Evolutionary conservation across 2,329 filamentous ascomycete species (phyloP), one percentile per base, ranked within the genome.

Genomic region (Bisporella sp.): DNA sequence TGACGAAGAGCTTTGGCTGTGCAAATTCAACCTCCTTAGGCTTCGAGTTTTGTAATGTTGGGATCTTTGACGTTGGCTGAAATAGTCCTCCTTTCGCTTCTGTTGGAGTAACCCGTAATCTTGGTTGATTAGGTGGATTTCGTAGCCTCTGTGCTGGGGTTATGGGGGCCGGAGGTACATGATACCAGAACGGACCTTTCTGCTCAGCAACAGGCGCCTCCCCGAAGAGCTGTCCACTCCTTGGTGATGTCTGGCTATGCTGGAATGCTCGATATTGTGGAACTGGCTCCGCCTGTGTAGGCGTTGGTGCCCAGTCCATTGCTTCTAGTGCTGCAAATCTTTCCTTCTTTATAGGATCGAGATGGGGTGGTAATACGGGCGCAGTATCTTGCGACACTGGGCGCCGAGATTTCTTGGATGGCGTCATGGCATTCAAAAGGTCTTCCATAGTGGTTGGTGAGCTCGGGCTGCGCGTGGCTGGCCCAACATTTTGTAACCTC

Each of bases 271-370:
- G 76, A 53, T 81, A 69, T 45, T 71, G 69, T n/a, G 75, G 74
- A 49, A 71, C 69, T 7, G 52, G 45, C 6, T 51, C 45, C n/a
- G 49, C 8, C 8, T n/a, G 8, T 37, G 8, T 39, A 11, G 47
- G 50, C 0, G 80, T 81, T 1, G 84, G 83, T 2, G 82, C 78
- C 81, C 85, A 89, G 61, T 90, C 87, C 87, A 91, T 90, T 49
- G 57, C 54, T 31, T 62, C 59, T 13, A 33, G 47, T 21, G 49
- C 52, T n/a, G 48, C 33, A n/a, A 41, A 13, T 33, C 13, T 6
- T 28, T 11, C 29, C 9, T 13, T 29, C 4, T 11, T 37, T 21
- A 32, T 40, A 41, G 31, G 41, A 31, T n/a, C 21, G 9, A 31
- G 28, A 13, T 46, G 6, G n/a, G 31, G 31, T 4, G 13, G 1